Conservation (phyloP, 108 stramenopile genomes). For the Skeletonema tropicum region DNA sequence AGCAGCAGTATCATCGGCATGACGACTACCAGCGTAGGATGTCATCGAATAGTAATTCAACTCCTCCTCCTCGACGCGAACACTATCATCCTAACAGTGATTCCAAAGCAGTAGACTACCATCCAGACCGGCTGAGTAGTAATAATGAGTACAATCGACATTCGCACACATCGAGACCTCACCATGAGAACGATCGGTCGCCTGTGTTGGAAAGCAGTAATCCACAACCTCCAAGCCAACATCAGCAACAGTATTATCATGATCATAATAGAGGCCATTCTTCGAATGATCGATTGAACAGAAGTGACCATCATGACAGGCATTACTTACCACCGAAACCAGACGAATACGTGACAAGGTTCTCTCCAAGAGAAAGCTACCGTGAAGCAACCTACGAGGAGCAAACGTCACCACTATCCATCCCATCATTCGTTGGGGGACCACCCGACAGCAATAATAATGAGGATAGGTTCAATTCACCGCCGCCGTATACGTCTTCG, state of each 20-base stretch:
- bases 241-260: not conserved
- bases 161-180: not conserved
- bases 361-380: not conserved
- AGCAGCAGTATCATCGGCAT: not conserved
- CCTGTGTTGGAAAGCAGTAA: not conserved
- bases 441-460: slow-evolving; percentile 15
- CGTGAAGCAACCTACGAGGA: not conserved
- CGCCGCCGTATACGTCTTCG: not conserved
- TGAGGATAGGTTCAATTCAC: slow-evolving; percentile 5
- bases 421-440: slow-evolving; percentile 8
- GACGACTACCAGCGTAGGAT: not conserved
- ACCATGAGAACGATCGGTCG: not conserved
- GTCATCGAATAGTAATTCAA: not conserved
- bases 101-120: not conserved
- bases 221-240: not conserved
- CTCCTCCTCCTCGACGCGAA: slow-evolving; percentile 4
- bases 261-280: not conserved
- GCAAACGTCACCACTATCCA: slow-evolving; percentile 12
- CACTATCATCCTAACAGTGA: not conserved
- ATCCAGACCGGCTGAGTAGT: not conserved
- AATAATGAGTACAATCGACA: not conserved
- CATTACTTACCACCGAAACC: not conserved
- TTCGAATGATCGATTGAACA: not conserved
- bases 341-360: not conserved
- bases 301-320: not conserved